phyloP scores from a whole-genome alignment of 2,329 filamentous ascomycete species.

The Amphichorda felina region DNA sequence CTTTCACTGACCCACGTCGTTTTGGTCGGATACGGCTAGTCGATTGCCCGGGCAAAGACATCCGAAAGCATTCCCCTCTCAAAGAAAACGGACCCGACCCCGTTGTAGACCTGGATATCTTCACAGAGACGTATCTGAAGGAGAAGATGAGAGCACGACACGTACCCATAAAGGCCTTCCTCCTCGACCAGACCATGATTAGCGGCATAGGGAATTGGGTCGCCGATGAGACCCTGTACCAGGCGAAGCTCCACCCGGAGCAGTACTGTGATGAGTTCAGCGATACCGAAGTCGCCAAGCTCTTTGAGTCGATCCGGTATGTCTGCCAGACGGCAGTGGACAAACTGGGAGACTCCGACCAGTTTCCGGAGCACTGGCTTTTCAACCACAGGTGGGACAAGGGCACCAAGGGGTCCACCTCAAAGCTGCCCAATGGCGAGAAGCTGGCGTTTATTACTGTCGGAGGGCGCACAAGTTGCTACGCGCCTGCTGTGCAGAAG shows the following conservation, averaged over 20 bases:
- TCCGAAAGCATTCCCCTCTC: constrained; percentile 65
- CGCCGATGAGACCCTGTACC: constrained; percentile 84
- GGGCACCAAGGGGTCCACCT: constrained; percentile 60
- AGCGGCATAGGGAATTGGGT: constrained; percentile 98
- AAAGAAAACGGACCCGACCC: constrained; percentile 93
- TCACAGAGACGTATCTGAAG: constrained; percentile 68
- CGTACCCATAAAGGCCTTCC: constrained; percentile 78
- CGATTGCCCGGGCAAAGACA: constrained; percentile 64
- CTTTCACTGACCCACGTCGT: constrained; percentile 75
- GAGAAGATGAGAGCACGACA: constrained; percentile 61
- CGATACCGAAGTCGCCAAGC: constrained; percentile 54
- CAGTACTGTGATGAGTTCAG: constrained; percentile 79
- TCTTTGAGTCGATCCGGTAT: constrained; percentile 64
- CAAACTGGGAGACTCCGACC: constrained; percentile 65
- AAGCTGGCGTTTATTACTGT: constrained; percentile 81
- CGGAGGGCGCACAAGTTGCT: constrained; percentile 81
- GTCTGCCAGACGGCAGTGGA: constrained; percentile 75
- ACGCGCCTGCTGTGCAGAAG: constrained; percentile 77
- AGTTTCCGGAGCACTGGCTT: constrained; percentile 80
- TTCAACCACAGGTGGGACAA: constrained; percentile 87
- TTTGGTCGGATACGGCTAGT: constrained; percentile 73
- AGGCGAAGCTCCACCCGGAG: constrained; percentile 82
- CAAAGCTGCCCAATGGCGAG: constrained; percentile 67
- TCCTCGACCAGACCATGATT: constrained; percentile 80
- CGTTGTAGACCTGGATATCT: constrained; percentile 63